Evolutionary conservation across 352 stramenopile genomes (phyloP), one percentile per base, ranked within the genome.

Genomic region (Pythium aristosporum): DNA sequence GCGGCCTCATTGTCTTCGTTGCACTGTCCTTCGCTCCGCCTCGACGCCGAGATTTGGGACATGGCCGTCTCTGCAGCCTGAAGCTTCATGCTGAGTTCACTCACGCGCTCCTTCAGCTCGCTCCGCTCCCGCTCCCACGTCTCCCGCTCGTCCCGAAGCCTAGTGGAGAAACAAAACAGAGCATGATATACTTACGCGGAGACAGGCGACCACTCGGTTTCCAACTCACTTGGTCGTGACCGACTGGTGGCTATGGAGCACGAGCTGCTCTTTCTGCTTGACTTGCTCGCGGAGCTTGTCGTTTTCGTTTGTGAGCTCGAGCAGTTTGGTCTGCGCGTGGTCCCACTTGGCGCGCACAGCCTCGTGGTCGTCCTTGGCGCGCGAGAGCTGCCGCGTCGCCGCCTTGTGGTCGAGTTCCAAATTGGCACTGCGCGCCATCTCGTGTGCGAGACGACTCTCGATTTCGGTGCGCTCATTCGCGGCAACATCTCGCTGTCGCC

Each of bases 191-290:
- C 16, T n/a, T 34, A 23, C 16, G 0, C 25, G 37, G 30, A 48
- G n/a, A 21, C 20, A n/a, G 21, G 23, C 16, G n/a, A 1, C n/a
- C 25, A 16, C 18, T 18, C 44, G 5, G 7, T 12, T 51, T n/a
- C 18, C 39, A n/a, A 41, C 53, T 5, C 18, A 91, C 82, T 87
- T 91, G 49, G 68, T 59, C 1, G 73, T 74, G 32, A 85, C 53
- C 6, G 77, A 62, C 56, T 79, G 84, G 64, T 93, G 85, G 44
- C 72, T 90, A 51, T 63, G 81, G 30, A 85, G 64, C 25, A 89
- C 68, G n/a, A 89, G 69, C 11, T 73, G 48, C 13, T 91, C 85
- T 46, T 91, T 91, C 63, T 92, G 85, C 57, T 88, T 88, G 11
- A 92, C 50, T 51, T 94, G 82, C 2, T 89, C 83, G 28, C 80